phyloP scores from a whole-genome alignment of 495 filamentous ascomycete genomes.

The Emericellopsis terricola region DNA sequence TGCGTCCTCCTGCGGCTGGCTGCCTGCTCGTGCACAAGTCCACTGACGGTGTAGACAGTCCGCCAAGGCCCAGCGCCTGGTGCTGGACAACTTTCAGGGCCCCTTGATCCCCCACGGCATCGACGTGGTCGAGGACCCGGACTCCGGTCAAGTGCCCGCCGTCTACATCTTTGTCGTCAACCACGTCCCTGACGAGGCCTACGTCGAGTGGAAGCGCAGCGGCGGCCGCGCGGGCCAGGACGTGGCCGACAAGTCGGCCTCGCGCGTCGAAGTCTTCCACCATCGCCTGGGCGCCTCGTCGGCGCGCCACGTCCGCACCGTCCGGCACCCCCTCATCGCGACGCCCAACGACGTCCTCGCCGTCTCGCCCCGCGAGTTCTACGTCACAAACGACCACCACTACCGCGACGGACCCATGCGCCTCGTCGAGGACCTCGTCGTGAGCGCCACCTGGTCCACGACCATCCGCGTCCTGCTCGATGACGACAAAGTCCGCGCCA shows the following conservation, averaged over 20 bases:
- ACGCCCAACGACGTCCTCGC: slow-evolving; percentile 45
- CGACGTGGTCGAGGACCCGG: slow-evolving; percentile 30
- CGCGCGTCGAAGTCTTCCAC: slow-evolving; percentile 41
- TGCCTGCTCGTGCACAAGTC: not conserved
- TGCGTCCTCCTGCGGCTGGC: slow-evolving; percentile 2
- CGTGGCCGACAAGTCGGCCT: slow-evolving; percentile 19
- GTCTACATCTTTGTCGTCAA: slow-evolving; percentile 47
- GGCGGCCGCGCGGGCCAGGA: slow-evolving; percentile 13
- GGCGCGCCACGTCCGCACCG: slow-evolving; percentile 21
- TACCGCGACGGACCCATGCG: slow-evolving; percentile 30
- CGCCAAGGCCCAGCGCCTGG: slow-evolving; percentile 25
- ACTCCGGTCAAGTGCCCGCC: slow-evolving; percentile 18
- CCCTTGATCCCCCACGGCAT: slow-evolving; percentile 44
- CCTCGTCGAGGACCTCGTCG: slow-evolving; percentile 19
- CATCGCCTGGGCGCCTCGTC: slow-evolving; percentile 21
- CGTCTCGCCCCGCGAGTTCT: slow-evolving; percentile 26
- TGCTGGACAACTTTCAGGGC: slow-evolving; percentile 30
- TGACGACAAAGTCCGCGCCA: slow-evolving; percentile 20
- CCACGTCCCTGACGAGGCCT: slow-evolving; percentile 30
- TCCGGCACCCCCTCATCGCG: slow-evolving; percentile 27
- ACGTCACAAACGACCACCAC: slow-evolving; percentile 44
- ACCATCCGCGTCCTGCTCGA: slow-evolving; percentile 11
- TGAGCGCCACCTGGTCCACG: slow-evolving; percentile 15
- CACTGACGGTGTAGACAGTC: slow-evolving; percentile 22
- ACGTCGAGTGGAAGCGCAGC: slow-evolving; percentile 7